Conservation (phyloP, 164 flowering plant species). For the Macadamia tetraphylla region DNA sequence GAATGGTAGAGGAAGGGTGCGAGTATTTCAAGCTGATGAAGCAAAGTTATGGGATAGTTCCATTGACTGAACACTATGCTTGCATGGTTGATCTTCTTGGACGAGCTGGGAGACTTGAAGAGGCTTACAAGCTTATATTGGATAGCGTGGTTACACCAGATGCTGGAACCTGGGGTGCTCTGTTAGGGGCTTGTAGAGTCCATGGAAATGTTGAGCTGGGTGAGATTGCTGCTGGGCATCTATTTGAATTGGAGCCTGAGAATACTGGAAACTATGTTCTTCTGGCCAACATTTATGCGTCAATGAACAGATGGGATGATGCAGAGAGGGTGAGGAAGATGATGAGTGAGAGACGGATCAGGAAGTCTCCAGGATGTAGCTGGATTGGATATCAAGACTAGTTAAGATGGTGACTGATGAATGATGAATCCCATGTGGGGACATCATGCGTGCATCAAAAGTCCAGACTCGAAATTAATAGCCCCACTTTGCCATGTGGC, state of each 20-base stretch:
- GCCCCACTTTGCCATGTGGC: too few species aligned
- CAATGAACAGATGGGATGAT: slow-evolving; percentile 33
- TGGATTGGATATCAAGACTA: slow-evolving; percentile 29
- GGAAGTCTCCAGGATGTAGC: slow-evolving; percentile 40
- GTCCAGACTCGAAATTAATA: too few species aligned
- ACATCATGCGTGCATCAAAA: too few species aligned
- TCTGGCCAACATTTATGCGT: slow-evolving; percentile 38
- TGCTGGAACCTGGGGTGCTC: slow-evolving; percentile 40
- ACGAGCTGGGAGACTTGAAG: slow-evolving; percentile 31
- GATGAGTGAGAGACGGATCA: slow-evolving; percentile 24
- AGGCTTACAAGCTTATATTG: slow-evolving; percentile 27
- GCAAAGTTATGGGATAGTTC: slow-evolving; percentile 18
- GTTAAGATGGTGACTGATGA: too few species aligned
- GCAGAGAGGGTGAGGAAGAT: slow-evolving; percentile 30
- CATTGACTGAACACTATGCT: slow-evolving; percentile 32
- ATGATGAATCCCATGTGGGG: too few species aligned
- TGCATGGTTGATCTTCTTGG: slow-evolving; percentile 49
- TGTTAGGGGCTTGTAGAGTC: slow-evolving; percentile 35
- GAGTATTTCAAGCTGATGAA: slow-evolving; percentile 34
- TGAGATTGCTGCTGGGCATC: slow-evolving; percentile 35
- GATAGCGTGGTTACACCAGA: slow-evolving; percentile 14
- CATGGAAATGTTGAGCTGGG: slow-evolving; percentile 37
- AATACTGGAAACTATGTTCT: slow-evolving; percentile 41
- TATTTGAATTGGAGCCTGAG: slow-evolving; percentile 44
- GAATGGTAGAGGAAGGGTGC: slow-evolving; percentile 37